Conservation (phyloP, 2,329 filamentous ascomycete genomes). For the Pseudogymnoascus sp. region DNA sequence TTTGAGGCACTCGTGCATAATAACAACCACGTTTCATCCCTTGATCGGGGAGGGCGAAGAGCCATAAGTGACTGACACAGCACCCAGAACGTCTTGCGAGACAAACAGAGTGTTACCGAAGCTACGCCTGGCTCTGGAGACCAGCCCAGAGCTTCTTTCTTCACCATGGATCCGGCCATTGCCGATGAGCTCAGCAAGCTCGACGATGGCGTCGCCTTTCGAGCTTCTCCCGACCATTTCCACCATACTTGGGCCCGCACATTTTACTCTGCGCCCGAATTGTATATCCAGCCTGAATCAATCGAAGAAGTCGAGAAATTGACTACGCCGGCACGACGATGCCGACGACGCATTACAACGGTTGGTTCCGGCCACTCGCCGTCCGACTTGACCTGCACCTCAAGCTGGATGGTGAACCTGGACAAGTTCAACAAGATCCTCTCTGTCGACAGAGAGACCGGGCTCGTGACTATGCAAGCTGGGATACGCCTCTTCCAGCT, state of each 20-base stretch:
- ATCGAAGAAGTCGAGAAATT: constrained; percentile 77
- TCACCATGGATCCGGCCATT: constrained; percentile 34
- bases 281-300: constrained; percentile 80
- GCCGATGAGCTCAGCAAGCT: constrained; percentile 48
- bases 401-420: constrained; percentile 89
- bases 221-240: constrained; percentile 61
- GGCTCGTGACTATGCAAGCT: constrained; percentile 71
- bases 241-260: constrained; percentile 95
- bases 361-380: constrained; percentile 92
- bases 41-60: neutral
- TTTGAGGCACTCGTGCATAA: constrained; percentile 8
- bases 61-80: neutral
- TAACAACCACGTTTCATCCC: constrained; percentile 2
- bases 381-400: constrained; percentile 85
- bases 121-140: constrained; percentile 1
- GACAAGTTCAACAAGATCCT: constrained; percentile 73
- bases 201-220: constrained; percentile 65
- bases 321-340: constrained; percentile 71
- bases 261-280: constrained; percentile 80
- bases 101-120: neutral
- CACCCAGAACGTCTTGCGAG: neutral
- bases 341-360: constrained; percentile 73
- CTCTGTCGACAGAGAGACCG: constrained; percentile 58
- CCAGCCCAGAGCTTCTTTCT: neutral
- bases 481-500: constrained; percentile 77